Conservation (phyloP, 345 rosid species). For the Eucalyptus regnans region DNA sequence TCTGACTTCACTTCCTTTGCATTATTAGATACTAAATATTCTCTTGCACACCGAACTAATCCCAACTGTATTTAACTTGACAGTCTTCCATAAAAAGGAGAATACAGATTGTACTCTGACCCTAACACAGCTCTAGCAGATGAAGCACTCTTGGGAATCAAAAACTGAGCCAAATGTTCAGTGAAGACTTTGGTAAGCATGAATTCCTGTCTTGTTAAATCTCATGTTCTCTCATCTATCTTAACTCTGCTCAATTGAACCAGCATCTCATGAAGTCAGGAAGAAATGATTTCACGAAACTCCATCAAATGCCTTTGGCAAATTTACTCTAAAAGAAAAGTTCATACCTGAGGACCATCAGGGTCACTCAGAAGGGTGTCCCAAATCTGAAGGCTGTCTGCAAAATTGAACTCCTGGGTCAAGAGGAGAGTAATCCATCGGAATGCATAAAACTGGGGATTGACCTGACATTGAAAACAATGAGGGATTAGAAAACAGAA, state of each 20-base stretch:
- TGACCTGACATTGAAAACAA: constrained; percentile 48
- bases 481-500: neutral
- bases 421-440: constrained; percentile 97
- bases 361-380: constrained; percentile 90
- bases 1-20: neutral
- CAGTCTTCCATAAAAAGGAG: neutral
- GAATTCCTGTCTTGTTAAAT: neutral
- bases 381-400: constrained; percentile 91
- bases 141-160: neutral
- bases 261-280: neutral
- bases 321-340: neutral
- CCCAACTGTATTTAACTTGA: neutral
- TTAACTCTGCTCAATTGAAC: neutral
- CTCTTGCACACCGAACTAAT: neutral
- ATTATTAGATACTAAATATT: neutral
- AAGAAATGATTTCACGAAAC: neutral
- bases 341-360: constrained; percentile 82
- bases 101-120: neutral
- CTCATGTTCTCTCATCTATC: neutral
- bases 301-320: neutral
- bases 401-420: constrained; percentile 92
- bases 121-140: neutral
- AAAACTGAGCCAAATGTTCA: neutral
- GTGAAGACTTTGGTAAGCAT: neutral
- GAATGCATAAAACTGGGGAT: constrained; percentile 96